Conservation (phyloP, 2,329 filamentous ascomycete species). For the Aspergillus piperis region DNA sequence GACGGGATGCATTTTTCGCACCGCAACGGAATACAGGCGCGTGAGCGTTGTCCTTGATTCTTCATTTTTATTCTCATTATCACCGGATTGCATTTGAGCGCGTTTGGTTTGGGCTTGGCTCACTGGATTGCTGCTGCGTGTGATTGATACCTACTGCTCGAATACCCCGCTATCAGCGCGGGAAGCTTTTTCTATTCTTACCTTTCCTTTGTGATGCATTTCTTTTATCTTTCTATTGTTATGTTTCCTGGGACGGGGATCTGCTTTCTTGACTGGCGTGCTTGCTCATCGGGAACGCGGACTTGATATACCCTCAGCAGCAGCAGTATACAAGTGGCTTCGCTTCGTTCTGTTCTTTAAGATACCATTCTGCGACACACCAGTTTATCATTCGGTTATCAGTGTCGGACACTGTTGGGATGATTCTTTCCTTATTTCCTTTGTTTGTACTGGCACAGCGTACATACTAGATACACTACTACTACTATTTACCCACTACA, state of each 20-base stretch:
- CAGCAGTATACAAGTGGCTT: slow-evolving; percentile 28
- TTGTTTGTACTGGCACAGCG: neutral
- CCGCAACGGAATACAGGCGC: slow-evolving; percentile 3
- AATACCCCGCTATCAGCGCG: slow-evolving; percentile 20
- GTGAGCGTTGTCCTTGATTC: slow-evolving; percentile 1
- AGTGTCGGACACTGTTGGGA: slow-evolving; percentile 14
- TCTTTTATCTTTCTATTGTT: slow-evolving; percentile 3
- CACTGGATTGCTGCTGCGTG: slow-evolving; percentile 30
- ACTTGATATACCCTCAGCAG: slow-evolving; percentile 9
- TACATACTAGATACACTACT: neutral
- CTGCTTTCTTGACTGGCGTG: slow-evolving; percentile 6
- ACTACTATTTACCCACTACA: neutral
- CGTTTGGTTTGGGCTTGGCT: slow-evolving; percentile 32
- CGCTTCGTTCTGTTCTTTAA: slow-evolving; percentile 30
- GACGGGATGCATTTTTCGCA: slow-evolving; percentile 1
- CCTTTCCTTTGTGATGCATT: slow-evolving; percentile 21
- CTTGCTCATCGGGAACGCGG: slow-evolving; percentile 22
- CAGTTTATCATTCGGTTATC: slow-evolving; percentile 12
- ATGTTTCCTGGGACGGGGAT: slow-evolving; percentile 14
- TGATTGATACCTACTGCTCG: slow-evolving; percentile 15
- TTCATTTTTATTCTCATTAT: neutral
- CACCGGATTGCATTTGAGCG: slow-evolving; percentile 39
- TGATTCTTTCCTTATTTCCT: slow-evolving; percentile 24
- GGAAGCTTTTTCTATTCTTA: slow-evolving; percentile 22
- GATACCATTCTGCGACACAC: slow-evolving; percentile 40